Conservation (phyloP, 805 yeast species). For the Lipomyces japonicus region DNA sequence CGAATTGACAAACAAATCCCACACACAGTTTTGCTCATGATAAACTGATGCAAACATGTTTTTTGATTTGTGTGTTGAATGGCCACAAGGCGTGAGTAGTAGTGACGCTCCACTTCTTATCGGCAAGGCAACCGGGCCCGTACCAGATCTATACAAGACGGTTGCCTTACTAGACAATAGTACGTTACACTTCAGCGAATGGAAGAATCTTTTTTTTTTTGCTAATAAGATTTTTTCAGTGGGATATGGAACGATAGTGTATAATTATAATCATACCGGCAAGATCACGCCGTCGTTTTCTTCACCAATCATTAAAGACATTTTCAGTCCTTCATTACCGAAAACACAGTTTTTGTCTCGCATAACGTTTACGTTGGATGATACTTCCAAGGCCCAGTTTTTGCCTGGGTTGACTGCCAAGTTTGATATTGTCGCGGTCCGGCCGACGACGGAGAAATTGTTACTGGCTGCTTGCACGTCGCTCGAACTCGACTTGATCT, state of each 20-base stretch:
- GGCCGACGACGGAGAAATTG: slow-evolving; percentile 76
- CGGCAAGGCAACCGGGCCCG: slow-evolving; percentile 9
- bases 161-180: slow-evolving; percentile 34
- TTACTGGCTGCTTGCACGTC: slow-evolving; percentile 68
- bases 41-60: slow-evolving; percentile 32
- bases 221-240: too few relatives aligned
- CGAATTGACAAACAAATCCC: too few relatives aligned
- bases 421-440: slow-evolving; percentile 79
- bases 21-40: too few relatives aligned
- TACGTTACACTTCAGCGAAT: slow-evolving; percentile 5
- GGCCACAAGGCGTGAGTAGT: slow-evolving; percentile 33
- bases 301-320: slow-evolving; percentile 8
- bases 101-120: slow-evolving; percentile 11
- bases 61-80: slow-evolving; percentile 39
- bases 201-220: too few relatives aligned
- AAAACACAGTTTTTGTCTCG: slow-evolving; percentile 44
- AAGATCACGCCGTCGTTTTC: slow-evolving; percentile 27
- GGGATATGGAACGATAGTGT: slow-evolving; percentile 74
- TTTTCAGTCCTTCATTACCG: slow-evolving; percentile 3
- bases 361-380: slow-evolving; percentile 71
- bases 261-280: slow-evolving; percentile 50
- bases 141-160: slow-evolving; percentile 21
- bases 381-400: slow-evolving; percentile 70
- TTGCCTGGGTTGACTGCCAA: slow-evolving; percentile 43
- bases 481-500: slow-evolving; percentile 75